Conservation (phyloP, 1,139 yeast species). For the Blastobotrys elegans region DNA sequence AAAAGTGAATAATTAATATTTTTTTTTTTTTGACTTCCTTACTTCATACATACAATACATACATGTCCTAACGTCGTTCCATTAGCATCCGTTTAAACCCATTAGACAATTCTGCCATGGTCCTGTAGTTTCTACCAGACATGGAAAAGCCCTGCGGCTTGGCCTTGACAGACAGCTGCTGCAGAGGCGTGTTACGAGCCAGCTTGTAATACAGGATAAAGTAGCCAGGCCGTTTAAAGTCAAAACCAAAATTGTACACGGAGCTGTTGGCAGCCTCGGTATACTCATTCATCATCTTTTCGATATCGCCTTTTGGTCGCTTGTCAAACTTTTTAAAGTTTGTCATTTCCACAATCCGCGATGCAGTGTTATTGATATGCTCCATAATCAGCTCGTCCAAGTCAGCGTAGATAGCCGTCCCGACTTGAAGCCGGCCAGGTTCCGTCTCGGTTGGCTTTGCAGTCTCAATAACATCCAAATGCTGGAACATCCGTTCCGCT, state of each 20-base stretch:
- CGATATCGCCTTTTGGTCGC: constrained; percentile 59
- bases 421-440: constrained; percentile 60
- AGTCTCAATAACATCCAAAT: constrained; percentile 76
- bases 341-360: constrained; percentile 73
- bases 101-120: constrained; percentile 80
- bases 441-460: constrained; percentile 50
- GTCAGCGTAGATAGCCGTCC: constrained; percentile 66
- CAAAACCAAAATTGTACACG: constrained; percentile 86
- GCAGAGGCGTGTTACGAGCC: constrained; percentile 64
- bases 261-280: constrained; percentile 87
- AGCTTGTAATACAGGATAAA: constrained; percentile 79
- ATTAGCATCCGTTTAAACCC: constrained; percentile 59
- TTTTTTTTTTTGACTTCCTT: not conserved
- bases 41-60: not conserved
- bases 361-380: constrained; percentile 80
- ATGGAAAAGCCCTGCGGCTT: constrained; percentile 81
- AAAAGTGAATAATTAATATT: no score
- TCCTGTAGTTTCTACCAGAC: constrained; percentile 76
- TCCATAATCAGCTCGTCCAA: constrained; percentile 89
- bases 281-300: constrained; percentile 66
- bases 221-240: constrained; percentile 90
- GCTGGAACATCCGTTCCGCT: constrained; percentile 86
- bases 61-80: not conserved
- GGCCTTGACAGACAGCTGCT: constrained; percentile 86
- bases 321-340: constrained; percentile 75